A percentile compares a stretch with the other conserved stretches of the same genome.
These are phyloP conservation scores for Calcarisporium arbuscula DNA, from an alignment of 2,329 filamentous ascomycete genomes.

Conservation along the genomic window DNA sequence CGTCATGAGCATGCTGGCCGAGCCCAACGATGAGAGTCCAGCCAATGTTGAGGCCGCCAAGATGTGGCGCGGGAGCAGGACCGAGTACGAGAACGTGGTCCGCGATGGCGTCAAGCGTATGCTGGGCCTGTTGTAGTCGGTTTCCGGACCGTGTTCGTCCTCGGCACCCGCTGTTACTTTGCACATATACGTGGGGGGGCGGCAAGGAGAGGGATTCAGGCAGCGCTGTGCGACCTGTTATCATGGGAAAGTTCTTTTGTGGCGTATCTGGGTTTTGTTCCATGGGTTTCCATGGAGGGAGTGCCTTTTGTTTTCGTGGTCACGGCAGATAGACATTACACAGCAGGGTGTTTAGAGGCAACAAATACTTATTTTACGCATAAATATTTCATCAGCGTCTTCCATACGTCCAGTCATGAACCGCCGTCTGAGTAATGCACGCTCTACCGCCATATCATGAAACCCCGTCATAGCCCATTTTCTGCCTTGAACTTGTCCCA, in stretches of 20 bases:
- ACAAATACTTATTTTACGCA: no score
- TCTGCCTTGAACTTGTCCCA: constrained; percentile 69
- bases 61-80: constrained; percentile 83
- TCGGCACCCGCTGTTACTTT: no score
- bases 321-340: no score
- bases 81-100: constrained; percentile 82
- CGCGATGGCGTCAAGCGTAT: constrained; percentile 73
- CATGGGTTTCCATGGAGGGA: no score
- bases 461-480: constrained; percentile 56
- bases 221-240: no score
- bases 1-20: constrained; percentile 97
- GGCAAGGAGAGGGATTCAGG: no score
- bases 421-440: background rate
- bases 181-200: no score
- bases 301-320: no score
- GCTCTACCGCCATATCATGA: constrained; percentile 9
- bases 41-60: constrained; percentile 95
- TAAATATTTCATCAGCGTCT: no score
- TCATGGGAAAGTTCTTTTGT: no score
- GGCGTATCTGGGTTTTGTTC: no score
- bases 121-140: constrained; percentile 56
- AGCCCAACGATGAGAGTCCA: constrained; percentile 94
- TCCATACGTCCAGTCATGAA: no score
- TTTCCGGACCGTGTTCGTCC: constrained; percentile 2
- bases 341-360: constrained; percentile 17